phyloP scores from a whole-genome alignment of 257 asterid species.

The Catharanthus roseus region DNA sequence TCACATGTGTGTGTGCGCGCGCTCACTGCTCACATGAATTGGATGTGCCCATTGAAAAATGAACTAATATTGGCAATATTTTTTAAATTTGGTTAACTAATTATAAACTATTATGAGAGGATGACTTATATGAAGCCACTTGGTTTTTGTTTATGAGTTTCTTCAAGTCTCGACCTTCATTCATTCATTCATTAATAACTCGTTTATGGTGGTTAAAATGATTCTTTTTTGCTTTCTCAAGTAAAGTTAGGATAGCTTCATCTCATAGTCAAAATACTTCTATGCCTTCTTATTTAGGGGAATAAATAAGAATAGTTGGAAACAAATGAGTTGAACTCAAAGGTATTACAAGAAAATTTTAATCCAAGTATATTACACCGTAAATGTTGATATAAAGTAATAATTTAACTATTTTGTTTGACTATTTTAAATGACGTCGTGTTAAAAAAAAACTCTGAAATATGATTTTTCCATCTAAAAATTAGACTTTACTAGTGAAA shows the following conservation, averaged over 20 bases:
- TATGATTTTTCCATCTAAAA: too few relatives aligned
- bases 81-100: neutral
- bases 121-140: neutral
- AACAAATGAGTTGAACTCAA: too few relatives aligned
- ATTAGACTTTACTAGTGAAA: too few relatives aligned
- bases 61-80: neutral
- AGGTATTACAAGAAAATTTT: too few relatives aligned
- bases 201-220: neutral
- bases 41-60: neutral
- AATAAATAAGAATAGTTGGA: too few relatives aligned
- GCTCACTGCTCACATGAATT: slow-evolving; percentile 16
- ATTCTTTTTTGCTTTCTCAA: slow-evolving; percentile 5
- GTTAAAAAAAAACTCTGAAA: too few relatives aligned
- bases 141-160: slow-evolving; percentile 4
- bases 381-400: too few relatives aligned
- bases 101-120: neutral
- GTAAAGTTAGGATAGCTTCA: slow-evolving; percentile 5
- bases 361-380: too few relatives aligned
- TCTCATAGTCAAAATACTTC: neutral
- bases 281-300: neutral
- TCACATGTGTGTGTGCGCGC: slow-evolving; percentile 15
- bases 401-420: too few relatives aligned
- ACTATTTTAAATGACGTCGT: too few relatives aligned
- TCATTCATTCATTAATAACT: too few relatives aligned
- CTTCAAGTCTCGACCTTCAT: slow-evolving; percentile 3